A percentile compares a stretch with the other conserved stretches of the same genome.
These are phyloP conservation scores for Heimioporus retisporus DNA, from an alignment of 1,284 basidiomycete species.

Conservation along the genomic window DNA sequence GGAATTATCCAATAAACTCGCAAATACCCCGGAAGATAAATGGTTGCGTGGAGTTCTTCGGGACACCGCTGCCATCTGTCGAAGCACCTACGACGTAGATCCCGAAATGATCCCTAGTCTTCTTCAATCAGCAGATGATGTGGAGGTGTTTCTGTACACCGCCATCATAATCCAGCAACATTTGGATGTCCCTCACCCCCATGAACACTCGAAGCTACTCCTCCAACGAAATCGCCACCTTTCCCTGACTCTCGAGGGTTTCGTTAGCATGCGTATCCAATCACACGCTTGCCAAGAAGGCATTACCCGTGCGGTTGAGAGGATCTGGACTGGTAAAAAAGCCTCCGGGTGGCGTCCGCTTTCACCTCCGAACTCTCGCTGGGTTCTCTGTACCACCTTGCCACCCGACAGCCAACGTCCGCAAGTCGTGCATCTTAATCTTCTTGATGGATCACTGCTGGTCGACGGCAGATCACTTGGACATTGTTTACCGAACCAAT, in stretches of 20 bases:
- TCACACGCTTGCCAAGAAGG: neutral
- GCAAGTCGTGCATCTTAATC: neutral
- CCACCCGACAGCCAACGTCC: neutral
- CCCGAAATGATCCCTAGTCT: slow-evolving; percentile 23
- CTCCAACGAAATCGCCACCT: slow-evolving; percentile 40
- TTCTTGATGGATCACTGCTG: neutral
- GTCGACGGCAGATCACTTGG: slow-evolving; percentile 49
- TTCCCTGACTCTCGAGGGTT: slow-evolving; percentile 37
- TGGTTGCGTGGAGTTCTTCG: slow-evolving; percentile 42
- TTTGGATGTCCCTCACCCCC: slow-evolving; percentile 10
- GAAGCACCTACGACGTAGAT: slow-evolving; percentile 53
- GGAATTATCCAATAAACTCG: slow-evolving; percentile 38
- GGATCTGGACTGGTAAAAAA: neutral
- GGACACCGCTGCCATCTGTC: slow-evolving; percentile 51
- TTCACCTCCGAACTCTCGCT: neutral
- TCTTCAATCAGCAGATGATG: slow-evolving; percentile 36
- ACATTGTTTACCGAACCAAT: slow-evolving; percentile 45
- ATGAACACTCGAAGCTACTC: slow-evolving; percentile 19
- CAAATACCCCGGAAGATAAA: slow-evolving; percentile 28
- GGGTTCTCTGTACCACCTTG: slow-evolving; percentile 34
- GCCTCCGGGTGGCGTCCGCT: neutral
- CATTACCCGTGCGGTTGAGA: neutral
- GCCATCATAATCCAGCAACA: slow-evolving; percentile 37
- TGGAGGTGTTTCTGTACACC: slow-evolving; percentile 47
- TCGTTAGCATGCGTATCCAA: neutral